phyloP scores from a whole-genome alignment of 2,329 filamentous ascomycete genomes.

The Alternaria incomplexa region DNA sequence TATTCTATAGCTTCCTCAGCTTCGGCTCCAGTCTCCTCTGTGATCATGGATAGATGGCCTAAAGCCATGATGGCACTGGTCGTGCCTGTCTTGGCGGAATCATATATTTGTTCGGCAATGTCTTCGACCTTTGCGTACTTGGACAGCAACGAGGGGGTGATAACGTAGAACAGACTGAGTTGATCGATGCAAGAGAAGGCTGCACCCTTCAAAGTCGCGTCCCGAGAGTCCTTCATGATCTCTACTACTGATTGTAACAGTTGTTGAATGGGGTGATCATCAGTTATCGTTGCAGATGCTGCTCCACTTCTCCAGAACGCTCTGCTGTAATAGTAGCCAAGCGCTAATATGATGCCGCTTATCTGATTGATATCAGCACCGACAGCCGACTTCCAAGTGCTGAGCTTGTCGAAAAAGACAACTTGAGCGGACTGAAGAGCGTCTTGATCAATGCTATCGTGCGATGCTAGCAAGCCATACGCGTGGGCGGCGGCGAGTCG shows the following conservation, averaged over 20 bases:
- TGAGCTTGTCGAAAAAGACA: constrained; percentile 55
- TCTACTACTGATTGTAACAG: constrained; percentile 56
- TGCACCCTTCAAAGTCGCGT: constrained; percentile 64
- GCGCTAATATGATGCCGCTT: constrained; percentile 65
- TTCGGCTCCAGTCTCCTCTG: constrained; percentile 50
- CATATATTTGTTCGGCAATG: constrained; percentile 68
- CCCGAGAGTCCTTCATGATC: constrained; percentile 61
- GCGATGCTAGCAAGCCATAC: constrained; percentile 78
- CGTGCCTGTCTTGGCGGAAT: constrained; percentile 77
- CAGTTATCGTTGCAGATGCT: constrained; percentile 23
- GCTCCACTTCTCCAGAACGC: constrained; percentile 56
- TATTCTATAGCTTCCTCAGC: constrained; percentile 49
- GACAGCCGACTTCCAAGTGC: constrained; percentile 64
- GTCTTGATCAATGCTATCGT: constrained; percentile 54
- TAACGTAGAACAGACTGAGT: constrained; percentile 63
- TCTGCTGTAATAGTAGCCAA: constrained; percentile 65
- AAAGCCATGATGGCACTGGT: constrained; percentile 82
- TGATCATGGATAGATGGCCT: constrained; percentile 74
- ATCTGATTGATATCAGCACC: constrained; percentile 65
- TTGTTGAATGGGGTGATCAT: constrained; percentile 48
- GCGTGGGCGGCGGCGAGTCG: constrained; percentile 71
- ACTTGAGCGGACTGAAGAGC: constrained; percentile 53
- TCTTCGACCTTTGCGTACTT: constrained; percentile 48
- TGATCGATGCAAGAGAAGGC: constrained; percentile 66
- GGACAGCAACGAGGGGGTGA: constrained; percentile 53